Evolutionary conservation across 208 protist genomes (phyloP), one percentile per base, ranked within the genome.

Genomic region (Angomonas ambiguus): DNA sequence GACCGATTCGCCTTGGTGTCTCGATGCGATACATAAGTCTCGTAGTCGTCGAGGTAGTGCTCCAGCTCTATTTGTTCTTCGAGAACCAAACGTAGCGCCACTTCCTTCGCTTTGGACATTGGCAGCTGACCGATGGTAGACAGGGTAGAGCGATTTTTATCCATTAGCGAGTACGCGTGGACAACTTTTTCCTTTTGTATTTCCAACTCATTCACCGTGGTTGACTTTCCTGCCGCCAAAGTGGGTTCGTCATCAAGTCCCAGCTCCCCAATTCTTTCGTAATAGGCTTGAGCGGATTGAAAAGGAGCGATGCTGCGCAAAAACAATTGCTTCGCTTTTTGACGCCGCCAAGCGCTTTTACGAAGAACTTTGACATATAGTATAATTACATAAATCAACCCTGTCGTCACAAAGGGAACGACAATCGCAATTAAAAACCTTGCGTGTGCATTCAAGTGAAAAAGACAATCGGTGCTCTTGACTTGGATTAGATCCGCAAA

Each of bases 81-180:
- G 8, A 72, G 51, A 48, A 83, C 53, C 31, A 69, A 59, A 34
- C 55, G 63, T 34, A 83, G 66, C 11, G 73, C 73, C 30, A 62
- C 56, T 30, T 83, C 77, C 2, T 68, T 69, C 22, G 71, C 69
- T 33, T 63, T 66, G 22, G 73, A 78, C 30, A 42, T 67, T 0
- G 72, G 72, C 67, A 83, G 62, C 64, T 79, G 73, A 11, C 65
- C 45, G 18, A 83, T 77, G 2, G 70, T 68, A 8, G 58, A 20
- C 31, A 77, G 51, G 25, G 79, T 71, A 24, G 64, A 64, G 38
- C 68, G 62, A 63, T 84, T 79, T 65, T 72, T 77, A 59, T 80
- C 79, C 22, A 79, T 58, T 25, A 80, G 67, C 30, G 74, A 72
- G 67, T 80, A 83, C 38, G 78, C 72, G 49, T 79, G 62, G 2